These are phyloP conservation scores for Achaetomiella virescens DNA, from an alignment of 495 filamentous ascomycete species.

Conservation along the genomic window DNA sequence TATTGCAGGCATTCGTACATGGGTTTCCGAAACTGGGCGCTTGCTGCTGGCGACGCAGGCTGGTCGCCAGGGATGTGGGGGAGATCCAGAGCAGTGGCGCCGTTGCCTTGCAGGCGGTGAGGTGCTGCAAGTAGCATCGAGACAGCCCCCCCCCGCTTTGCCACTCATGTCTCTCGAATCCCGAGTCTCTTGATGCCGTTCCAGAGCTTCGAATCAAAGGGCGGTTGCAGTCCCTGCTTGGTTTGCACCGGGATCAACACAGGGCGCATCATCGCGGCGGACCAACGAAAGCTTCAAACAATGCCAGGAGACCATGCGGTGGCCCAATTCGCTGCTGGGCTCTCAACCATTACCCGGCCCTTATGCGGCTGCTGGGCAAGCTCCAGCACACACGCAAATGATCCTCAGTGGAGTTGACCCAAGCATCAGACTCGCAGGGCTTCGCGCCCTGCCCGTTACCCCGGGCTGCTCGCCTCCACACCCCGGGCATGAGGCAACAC, in stretches of 20 bases:
- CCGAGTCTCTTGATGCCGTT: neutral
- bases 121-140: neutral
- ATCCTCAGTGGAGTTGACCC: constrained; percentile 13
- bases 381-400: constrained; percentile 16
- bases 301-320: neutral
- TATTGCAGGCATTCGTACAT: constrained; percentile 10
- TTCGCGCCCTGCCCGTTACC: constrained; percentile 17
- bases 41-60: neutral
- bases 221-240: constrained; percentile 14
- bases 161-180: constrained; percentile 10
- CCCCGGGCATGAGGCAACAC: constrained; percentile 28
- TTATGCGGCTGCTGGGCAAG: constrained; percentile 22
- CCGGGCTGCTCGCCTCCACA: constrained; percentile 29
- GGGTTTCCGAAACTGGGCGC: constrained; percentile 24
- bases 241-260: constrained; percentile 17
- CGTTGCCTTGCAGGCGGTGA: neutral
- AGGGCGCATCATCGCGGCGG: constrained; percentile 23
- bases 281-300: constrained; percentile 19
- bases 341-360: constrained; percentile 20
- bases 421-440: constrained; percentile 17
- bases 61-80: constrained; percentile 3
- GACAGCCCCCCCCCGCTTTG: neutral
- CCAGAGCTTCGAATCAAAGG: constrained; percentile 1
- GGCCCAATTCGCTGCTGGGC: constrained; percentile 16
- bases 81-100: neutral